Percentiles rank a stretch among this genome's conserved stretches.
phyloP scores from a whole-genome alignment of 2,329 filamentous ascomycete species.

The Trichoderma sp. region DNA sequence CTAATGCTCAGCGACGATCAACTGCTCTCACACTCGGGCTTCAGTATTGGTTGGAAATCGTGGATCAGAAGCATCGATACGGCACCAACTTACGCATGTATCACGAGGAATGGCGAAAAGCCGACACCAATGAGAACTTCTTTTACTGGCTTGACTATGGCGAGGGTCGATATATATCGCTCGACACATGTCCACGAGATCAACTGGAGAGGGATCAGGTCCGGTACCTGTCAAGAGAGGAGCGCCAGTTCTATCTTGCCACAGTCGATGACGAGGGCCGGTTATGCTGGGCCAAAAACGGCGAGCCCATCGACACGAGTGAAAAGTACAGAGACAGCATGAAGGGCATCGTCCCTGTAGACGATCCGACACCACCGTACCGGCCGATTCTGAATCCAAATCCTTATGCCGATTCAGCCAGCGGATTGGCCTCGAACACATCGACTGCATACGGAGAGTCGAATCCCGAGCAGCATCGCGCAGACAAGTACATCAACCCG shows the following conservation, averaged over 20 bases:
- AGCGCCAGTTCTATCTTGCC: constrained; percentile 79
- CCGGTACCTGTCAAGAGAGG: constrained; percentile 79
- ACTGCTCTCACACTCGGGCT: constrained; percentile 79
- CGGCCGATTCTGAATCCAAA: background rate
- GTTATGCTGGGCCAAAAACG: constrained; percentile 87
- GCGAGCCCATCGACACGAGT: constrained; percentile 73
- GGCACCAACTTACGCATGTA: constrained; percentile 80
- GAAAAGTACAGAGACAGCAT: constrained; percentile 77
- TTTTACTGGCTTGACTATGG: constrained; percentile 93
- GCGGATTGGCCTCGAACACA: constrained; percentile 21
- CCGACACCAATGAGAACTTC: constrained; percentile 80
- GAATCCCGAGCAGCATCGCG: constrained; percentile 59
- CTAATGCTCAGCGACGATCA: constrained; percentile 60
- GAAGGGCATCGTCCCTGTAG: constrained; percentile 66
- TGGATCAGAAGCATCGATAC: constrained; percentile 83
- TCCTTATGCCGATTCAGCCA: background rate
- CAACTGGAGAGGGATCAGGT: constrained; percentile 77
- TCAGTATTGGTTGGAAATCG: constrained; percentile 84
- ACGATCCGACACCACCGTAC: constrained; percentile 57
- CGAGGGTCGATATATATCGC: constrained; percentile 68
- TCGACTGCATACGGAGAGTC: constrained; percentile 35
- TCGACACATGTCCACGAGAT: constrained; percentile 71
- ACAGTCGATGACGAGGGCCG: constrained; percentile 72
- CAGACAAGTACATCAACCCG: constrained; percentile 64
- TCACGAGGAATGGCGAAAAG: constrained; percentile 79